Evolutionary conservation across 2,329 filamentous ascomycete species (phyloP), one percentile per base, ranked within the genome.

Genomic region (Calonectria crousiana): DNA sequence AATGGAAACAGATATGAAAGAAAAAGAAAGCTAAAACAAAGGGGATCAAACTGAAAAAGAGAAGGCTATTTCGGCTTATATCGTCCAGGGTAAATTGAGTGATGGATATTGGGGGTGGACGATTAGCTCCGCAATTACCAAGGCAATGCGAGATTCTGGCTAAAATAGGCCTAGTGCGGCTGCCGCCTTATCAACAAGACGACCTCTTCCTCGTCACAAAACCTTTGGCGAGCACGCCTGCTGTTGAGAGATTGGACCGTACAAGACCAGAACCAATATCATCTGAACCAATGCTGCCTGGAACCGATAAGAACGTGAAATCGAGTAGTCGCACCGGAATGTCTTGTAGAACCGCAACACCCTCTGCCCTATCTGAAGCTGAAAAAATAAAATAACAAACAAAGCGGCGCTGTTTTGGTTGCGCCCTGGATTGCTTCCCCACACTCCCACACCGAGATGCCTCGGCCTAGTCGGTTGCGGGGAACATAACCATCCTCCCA

Each of bases 391-490:
- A n/a, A 34, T 18, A 38, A 38, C 10, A 32, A 14, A 34, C 26
- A 65, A 65, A 65, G 60, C 41, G 60, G 41, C 38, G 30, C 28
- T 34, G 28, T 11, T 26, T 49, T 32, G 38, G 26, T 18, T 16
- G 60, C 16, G 18, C 41, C 38, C 18, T 47, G 41, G 49, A 53
- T 71, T 58, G 68, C 47, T 74, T 75, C 74, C 77, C 77, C 76
- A 79, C 76, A 75, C 68, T 76, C 76, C 69, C 68, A 67, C 75
- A 70, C 74, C 73, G 73, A 78, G 69, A 70, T 77, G 74, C 77
- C 77, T 79, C 77, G 77, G 77, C 62, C 71, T 70, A n/a, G n/a
- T 69, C 71, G 62, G 58, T 69, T 74, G 74, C 71, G 71, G 74
- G 67, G 60, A 32, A 47, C 60, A 41, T 18, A 34, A 9, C 38